Percentiles rank a stretch among this genome's conserved stretches.
These are phyloP conservation scores for Prillingera fragicola DNA, from an alignment of 1,284 basidiomycete genomes.

Conservation along the genomic window DNA sequence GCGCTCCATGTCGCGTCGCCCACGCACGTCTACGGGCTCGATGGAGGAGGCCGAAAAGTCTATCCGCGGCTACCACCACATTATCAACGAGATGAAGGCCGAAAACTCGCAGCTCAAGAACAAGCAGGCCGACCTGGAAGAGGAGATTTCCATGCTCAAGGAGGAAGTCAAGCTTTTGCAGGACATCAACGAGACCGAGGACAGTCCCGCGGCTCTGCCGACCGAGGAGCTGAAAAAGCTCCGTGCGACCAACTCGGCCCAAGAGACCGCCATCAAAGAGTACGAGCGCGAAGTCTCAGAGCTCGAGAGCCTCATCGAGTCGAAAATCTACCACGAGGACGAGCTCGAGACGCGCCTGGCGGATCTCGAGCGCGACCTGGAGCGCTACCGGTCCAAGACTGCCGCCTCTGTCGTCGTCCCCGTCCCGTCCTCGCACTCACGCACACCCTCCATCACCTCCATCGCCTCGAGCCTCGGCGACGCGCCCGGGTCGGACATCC, in stretches of 20 bases:
- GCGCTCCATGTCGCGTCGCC: not conserved
- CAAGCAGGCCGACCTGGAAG: conserved; percentile 63
- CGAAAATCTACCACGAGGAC: conserved; percentile 92
- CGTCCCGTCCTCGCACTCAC: not conserved
- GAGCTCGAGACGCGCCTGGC: conserved; percentile 82
- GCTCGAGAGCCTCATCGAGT: conserved; percentile 79
- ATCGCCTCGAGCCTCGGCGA: conserved; percentile 1
- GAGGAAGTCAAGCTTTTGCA: conserved; percentile 41
- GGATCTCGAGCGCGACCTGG: conserved; percentile 54
- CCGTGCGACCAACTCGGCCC: conserved; percentile 19
- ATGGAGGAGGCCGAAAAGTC: conserved; percentile 39
- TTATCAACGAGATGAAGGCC: conserved; percentile 78
- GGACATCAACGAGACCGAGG: conserved; percentile 20
- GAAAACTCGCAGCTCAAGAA: conserved; percentile 66
- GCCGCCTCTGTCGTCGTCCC: not conserved
- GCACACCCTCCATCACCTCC: not conserved
- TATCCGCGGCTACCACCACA: conserved; percentile 54
- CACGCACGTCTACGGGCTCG: conserved; percentile 17
- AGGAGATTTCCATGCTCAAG: conserved; percentile 65
- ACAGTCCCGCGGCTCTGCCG: not conserved
- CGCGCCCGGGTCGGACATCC: not conserved
- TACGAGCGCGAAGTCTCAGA: conserved; percentile 86
- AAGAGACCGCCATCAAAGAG: conserved; percentile 46
- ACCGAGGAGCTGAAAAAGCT: conserved; percentile 33
- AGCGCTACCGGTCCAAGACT: conserved; percentile 9